Evolutionary conservation across 163 green algal genomes (phyloP), one percentile per base, ranked within the genome.

Genomic region (Chlamydomonas reinhardtii): DNA sequence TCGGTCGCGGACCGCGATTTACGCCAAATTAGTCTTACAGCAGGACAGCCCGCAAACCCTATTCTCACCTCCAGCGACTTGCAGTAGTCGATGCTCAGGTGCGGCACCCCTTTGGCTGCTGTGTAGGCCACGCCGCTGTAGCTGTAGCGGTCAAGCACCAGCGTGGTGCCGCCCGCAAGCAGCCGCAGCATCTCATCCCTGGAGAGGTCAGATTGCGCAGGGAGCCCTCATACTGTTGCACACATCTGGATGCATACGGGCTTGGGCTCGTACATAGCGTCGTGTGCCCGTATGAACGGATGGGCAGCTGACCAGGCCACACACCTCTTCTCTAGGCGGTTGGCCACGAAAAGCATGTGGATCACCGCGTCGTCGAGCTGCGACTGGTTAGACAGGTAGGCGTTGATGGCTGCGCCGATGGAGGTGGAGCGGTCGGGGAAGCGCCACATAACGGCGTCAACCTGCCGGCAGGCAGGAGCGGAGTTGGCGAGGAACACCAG

Each of bases 321-420:
- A 1, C 76, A 95, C 95, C 93, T 89, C 83, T 97, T 97, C 89
- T 99, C 96, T 92, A 94, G 94, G 32, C 98, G 90, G 83, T 99
- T 99, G 35, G 96, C 96, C 9, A 95, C 95, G 85, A 99, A 99
- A 11, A 99, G 92, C 65, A 99, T 90, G 89, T 99, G 98, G 5
- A 99, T 91, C 0, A 92, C 90, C 5, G 76, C 91, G 82, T 99
- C 96, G 69, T 98, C 93, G 32, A 98, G 88, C 29, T 98, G 95
- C 9, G 81, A 72, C 39, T 94, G 87, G 72, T 90, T 95, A 0
- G 20, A 88, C 35, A 99, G 88, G 91, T 99, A 99, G 22, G 85
- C 88, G 79, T 98, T 93, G 71, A 99, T 99, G 88, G 98, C 94
- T 25, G 91, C 84, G 22, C 98, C 98, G 5, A 97, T 97, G 8